A percentile compares a stretch with the other conserved stretches of the same genome.
Conservation (phyloP, 768 basidiomycete genomes). For the Tricholoma sp. region DNA sequence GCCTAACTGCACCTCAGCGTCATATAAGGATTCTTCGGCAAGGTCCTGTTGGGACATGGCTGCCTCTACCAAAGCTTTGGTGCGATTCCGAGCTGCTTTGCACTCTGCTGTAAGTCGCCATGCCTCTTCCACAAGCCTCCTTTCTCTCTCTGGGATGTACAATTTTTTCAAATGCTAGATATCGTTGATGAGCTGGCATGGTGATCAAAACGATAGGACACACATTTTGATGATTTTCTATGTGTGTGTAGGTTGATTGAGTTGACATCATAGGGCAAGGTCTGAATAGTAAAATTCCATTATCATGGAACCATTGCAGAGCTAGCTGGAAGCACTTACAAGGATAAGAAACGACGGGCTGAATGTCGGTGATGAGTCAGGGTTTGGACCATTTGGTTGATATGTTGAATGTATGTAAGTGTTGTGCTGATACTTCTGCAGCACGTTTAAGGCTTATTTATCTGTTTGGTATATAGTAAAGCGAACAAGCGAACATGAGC, state of each 20-base stretch:
- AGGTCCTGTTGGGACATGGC: background rate
- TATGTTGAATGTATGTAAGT: background rate
- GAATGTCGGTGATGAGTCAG: background rate
- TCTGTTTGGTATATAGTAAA: too few species aligned
- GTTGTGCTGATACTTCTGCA: background rate
- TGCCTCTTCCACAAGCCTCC: background rate
- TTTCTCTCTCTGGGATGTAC: background rate
- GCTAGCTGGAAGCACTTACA: background rate
- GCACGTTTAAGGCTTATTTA: background rate
- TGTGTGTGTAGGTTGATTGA: background rate
- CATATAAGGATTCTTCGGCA: background rate
- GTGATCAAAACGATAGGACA: background rate
- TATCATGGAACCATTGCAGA: background rate
- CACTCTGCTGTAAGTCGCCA: background rate
- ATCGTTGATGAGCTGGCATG: background rate
- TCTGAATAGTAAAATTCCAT: background rate
- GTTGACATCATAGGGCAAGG: background rate
- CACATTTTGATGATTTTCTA: background rate
- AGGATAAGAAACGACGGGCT: background rate
- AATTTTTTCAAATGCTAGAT: background rate
- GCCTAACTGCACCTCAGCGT: background rate
- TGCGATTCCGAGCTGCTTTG: background rate
- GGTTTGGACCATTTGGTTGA: too few species aligned
- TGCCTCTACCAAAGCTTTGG: background rate
- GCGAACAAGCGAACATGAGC: conserved; percentile 94